Evolutionary conservation across 1,139 yeast genomes (phyloP), one percentile per base, ranked within the genome.

Genomic region (Pneumocystis carinii): DNA sequence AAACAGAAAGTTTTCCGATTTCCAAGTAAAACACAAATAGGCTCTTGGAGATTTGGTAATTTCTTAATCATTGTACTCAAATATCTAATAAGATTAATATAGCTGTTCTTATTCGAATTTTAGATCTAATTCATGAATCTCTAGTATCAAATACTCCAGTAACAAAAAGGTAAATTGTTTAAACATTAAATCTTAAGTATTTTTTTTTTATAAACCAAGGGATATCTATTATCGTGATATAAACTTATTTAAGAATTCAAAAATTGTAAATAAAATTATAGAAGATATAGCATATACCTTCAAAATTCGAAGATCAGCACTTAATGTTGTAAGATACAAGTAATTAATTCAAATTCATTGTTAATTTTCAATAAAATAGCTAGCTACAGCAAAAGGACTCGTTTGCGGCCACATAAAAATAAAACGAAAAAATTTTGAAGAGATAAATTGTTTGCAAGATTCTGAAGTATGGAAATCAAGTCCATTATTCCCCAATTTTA

Each of bases 191-290:
- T 24, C 15, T 19, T 42, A 58, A 19, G 58, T 35, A 2, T 55
- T 53, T 15, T 63, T 15, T 63, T 58, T 5, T 59, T 70, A 12
- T 84, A 90, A 0, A 78, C 79, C 27, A 64, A 74, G 95, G 66
- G 90, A 86, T 68, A 66, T 87, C 0, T 87, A 77, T 72, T 87
- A 87, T 71, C 79, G 79, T 64, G 86, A 86, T 69, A 87, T 84
- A 0, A 75, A 73, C 7, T 70, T 85, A 6, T 87, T 84, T 71
- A 70, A 72, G 42, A 70, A 70, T 1, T 92, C 86, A 69, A 24
- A 67, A 0, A 71, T 67, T 4, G 82, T 84, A 1, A 81, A 81
- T 64, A 64, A 69, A 0, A 69, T 77, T 1, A 68, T 86, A 1
- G 77, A 75, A n/a, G 68, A 66, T 39, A 61, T 76, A 12, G 68